Evolutionary conservation across 176 grass and related monocot species (phyloP), one percentile per base, ranked within the genome.

Genomic region (Otatea glauca): DNA sequence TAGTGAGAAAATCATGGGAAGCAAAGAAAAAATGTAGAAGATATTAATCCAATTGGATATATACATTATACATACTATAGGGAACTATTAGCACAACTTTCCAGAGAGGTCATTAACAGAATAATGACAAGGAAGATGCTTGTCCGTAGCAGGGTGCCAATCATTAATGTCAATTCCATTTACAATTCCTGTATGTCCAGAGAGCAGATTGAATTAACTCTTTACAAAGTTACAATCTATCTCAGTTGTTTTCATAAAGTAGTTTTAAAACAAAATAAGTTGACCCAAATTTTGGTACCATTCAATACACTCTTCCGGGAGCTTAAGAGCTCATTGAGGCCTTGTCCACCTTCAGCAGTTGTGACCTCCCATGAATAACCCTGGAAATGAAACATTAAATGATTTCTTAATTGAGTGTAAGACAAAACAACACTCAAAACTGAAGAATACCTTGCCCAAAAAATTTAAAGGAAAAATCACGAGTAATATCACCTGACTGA

Each of bases 351-450:
- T 92, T 94, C 96, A 72, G 69, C 82, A 78, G 96, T 98, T 74
- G 93, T 98, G 65, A 98, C 92, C 85, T 98, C 96, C 96, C 96
- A 95, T 80, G 93, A 92, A 84, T 98, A 98, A 60, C 96, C 96
- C 96, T 98, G 64, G 61, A 72, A 89, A 88, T 50, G 27, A 61
- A 84, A 66, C 9, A 68, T n/a, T 54, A 88, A 29, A 45, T 60
- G 21, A 70, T 70, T 79, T 80, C 70, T 62, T 63, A 60, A 74
- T 41, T 74, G 58, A 65, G 21, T 63, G n/a, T 58, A 81, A 63
- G 18, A 68, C 58, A 71, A 47, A 54, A 11, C 25, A 78, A 48
- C 58, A 73, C 23, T 66, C 4, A 67, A 10, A 10, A 44, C 15
- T 83, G 45, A 73, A 69, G 25, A 77, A 39, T 17, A 43, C n/a